Evolutionary conservation across 2,329 filamentous ascomycete species (phyloP).

Genomic region (Septoria petroselini): DNA sequence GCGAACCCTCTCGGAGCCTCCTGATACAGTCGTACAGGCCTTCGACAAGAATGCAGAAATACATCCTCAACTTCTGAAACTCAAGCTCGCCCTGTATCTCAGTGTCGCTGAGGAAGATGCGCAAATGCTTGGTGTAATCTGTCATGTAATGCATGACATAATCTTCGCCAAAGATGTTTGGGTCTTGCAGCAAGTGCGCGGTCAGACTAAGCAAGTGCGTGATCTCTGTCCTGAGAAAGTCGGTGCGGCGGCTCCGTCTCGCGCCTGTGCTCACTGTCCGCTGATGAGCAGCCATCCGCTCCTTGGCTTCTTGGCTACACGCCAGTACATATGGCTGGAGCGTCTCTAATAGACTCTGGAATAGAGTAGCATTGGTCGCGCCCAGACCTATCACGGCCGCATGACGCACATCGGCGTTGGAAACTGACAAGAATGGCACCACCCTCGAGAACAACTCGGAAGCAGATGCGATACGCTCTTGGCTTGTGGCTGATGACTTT

Average conservation of each 20-base stretch:
- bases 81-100: conserved; percentile 94
- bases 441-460: conserved; percentile 86
- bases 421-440: conserved; percentile 78
- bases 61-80: conserved; percentile 83
- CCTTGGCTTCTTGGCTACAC: conserved; percentile 84
- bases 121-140: conserved; percentile 84
- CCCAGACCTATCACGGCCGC: conserved; percentile 89
- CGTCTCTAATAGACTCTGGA: conserved; percentile 84
- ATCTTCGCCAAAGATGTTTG: conserved; percentile 70
- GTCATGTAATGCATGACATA: conserved; percentile 89
- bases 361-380: conserved; percentile 92
- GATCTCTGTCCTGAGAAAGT: conserved; percentile 85
- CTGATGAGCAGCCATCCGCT: conserved; percentile 71
- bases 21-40: conserved; percentile 90
- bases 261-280: conserved; percentile 74
- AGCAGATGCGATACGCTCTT: conserved; percentile 82
- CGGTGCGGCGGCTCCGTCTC: conserved; percentile 76
- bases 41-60: conserved; percentile 93
- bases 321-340: conserved; percentile 80
- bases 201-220: conserved; percentile 95
- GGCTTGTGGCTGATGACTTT: conserved; percentile 59
- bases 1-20: conserved; percentile 74
- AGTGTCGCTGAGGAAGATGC: conserved; percentile 89
- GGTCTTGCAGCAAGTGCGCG: conserved; percentile 75
- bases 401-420: conserved; percentile 76